Evolutionary conservation across 345 rosid species (phyloP), one percentile per base, ranked within the genome.

Genomic region (Eucalyptus globulus): DNA sequence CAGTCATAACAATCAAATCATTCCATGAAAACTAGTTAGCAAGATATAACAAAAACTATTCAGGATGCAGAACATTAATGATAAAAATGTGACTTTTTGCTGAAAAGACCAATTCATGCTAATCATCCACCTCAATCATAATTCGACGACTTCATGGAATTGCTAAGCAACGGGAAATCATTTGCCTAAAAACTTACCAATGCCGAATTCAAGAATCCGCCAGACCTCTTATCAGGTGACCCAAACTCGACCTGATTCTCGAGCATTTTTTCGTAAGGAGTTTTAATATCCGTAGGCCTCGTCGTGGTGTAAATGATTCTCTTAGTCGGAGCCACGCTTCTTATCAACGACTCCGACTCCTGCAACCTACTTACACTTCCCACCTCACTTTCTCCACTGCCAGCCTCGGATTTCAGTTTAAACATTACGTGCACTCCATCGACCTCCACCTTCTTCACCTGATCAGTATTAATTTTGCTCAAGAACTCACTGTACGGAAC

Each of bases 211-310:
- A 98, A 93, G 83, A 95, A 94, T 12, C 98, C 97, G 56, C 97
- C 97, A 47, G 97, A 94, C 43, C 97, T 92, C 92, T 95, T 95
- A 93, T 98, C 98, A 4, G 99, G 99, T 17, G 98, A 96, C 7
- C 99, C 97, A 10, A 98, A 98, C 89, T 95, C 96, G 60, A 98
- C 99, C 88, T 93, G 91, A 92, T 98, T 97, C 90, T 93, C 98
- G 7, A 98, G 95, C 99, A 98, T 98, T 90, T 96, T 97, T 92
- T 96, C 99, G 31, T 98, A 98, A 1, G 98, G 99, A 65, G 99
- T 91, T 94, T 95, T 96, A 60, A 98, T 96, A 89, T 98, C 99
- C 8, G 86, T 87, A 0, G 99, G 99, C 90, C 99, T 92, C 2
- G 96, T 96, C 12, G 99, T 97, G 22, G 98, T 95, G 88, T 94